Evolutionary conservation across 257 asterid genomes (phyloP), one percentile per base, ranked within the genome.

Genomic region (Solanum peruvianum): DNA sequence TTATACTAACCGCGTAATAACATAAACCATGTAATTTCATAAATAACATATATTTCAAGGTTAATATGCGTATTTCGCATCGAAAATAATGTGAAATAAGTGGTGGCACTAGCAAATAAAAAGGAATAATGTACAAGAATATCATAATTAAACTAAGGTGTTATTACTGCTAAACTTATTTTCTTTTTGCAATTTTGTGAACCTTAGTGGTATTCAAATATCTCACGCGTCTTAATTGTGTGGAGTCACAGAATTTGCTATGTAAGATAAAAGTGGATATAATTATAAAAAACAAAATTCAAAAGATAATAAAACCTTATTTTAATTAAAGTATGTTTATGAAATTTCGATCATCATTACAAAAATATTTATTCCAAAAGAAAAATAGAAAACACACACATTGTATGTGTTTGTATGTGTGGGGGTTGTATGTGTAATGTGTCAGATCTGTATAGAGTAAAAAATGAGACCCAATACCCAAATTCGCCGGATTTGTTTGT

Each of bases 391-490:
- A 21, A 27, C 58, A 85, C 64, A 85, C 81, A 6, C 29, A 11
- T 7, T 35, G 45, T 1, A 2, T 41, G 47, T 27, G 41, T 56
- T 4, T 35, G 31, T 10, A 14, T 29, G 35, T 27, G 41, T 75
- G 71, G 87, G 47, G 49, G 31, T 52, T 49, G 67, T 70, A 83
- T 41, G 88, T 15, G 90, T 85, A 18, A 86, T 41, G 82, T 88
- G 96, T 92, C 62, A 52, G 23, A 52, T 52, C n/a, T 52, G 62
- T 18, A 52, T n/a, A n/a, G 64, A 20, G 64, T 29, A 47, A 31
- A 52, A 52, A 52, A 70, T 39, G 84, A 52, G 25, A 72, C 91
- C 87, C 86, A 88, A 58, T 90, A 82, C 83, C 85, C 89, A 85
- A 85, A 85, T 86, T 86, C 87, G 47, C 66, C 88, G 77, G 85